Percentiles rank a stretch among this genome's conserved stretches.
phyloP scores from a whole-genome alignment of 768 basidiomycete genomes.

The Leccinum disarticulatum region DNA sequence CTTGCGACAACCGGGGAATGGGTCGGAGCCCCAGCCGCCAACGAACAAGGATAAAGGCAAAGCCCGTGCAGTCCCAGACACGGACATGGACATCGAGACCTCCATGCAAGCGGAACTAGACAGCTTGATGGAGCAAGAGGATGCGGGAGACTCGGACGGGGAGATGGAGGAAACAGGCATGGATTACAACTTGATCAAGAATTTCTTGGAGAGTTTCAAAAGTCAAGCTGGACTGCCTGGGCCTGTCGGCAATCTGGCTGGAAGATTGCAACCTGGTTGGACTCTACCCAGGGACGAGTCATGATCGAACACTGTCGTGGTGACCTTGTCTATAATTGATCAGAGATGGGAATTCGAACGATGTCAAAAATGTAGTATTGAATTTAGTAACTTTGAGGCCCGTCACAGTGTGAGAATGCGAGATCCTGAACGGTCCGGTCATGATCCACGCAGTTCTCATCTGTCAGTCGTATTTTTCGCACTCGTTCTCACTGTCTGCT shows the following conservation, averaged over 20 bases:
- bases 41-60: constrained; percentile 51
- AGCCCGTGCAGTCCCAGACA: constrained; percentile 36
- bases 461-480: constrained; percentile 48
- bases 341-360: neutral
- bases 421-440: neutral
- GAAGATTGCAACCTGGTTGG: constrained; percentile 78
- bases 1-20: constrained; percentile 32
- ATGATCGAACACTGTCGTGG: constrained; percentile 14
- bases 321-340: neutral
- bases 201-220: constrained; percentile 95
- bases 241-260: constrained; percentile 87
- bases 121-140: constrained; percentile 52
- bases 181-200: constrained; percentile 94
- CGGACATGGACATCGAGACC: constrained; percentile 70
- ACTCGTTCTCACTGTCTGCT: constrained; percentile 18
- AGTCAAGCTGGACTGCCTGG: constrained; percentile 87
- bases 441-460: constrained; percentile 90
- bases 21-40: constrained; percentile 17
- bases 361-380: neutral
- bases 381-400: neutral
- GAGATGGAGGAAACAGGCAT: constrained; percentile 47
- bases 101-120: constrained; percentile 89
- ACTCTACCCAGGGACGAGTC: constrained; percentile 68
- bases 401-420: neutral
- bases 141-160: constrained; percentile 52